Base-by-base conservation (phyloP, 495 filamentous ascomycete genomes). In the Hypomontagnella submonticulosa region DNA sequence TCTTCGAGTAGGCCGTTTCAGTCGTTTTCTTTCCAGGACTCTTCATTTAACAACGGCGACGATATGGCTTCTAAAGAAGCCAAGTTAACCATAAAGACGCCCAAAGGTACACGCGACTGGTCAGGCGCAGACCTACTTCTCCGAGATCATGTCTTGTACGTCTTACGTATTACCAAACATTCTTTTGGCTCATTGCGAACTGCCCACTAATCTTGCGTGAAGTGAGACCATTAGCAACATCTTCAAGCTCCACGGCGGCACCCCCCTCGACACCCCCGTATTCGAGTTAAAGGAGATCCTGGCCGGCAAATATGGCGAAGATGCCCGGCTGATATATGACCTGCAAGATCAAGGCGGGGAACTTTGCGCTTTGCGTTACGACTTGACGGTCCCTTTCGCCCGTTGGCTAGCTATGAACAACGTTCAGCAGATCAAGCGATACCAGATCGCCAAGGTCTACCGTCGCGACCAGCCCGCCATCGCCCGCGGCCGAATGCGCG, bases 371-470 rank as follows among this genome's bases (percentile, higher is more conserved):
- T 78, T 93, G 41, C 88, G 90, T 48, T 93, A 92, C 75, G 91
- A 93, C 68, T 77, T 93, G 47, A 93, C 90, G 3, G 90, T 96
- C 8, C 93, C 93, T n/a, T 96, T 97, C 64, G 93, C 92, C 13
- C 89, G 92, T 57, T 97, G 89, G 86, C 83, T 96, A 47, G 92
- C 93, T 60, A 93, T 95, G 91, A 93, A 95, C 83, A 82, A 82
- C 49, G 80, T 91, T 43, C 84, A 89, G 73, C 85, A 78, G 73
- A 92, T 95, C 78, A 97, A 96, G 77, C 85, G 92, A 38, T 97
- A 95, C 76, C 92, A 95, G 76, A 92, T 97, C 69, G 92, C 91
- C 57, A 96, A 96, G 77, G 92, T 96, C 36, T 81, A 84, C 72
- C 77, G 80, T 43, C 70, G 81, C 33, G 80, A 84, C 60, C 81